Evolutionary conservation across 352 stramenopile genomes (phyloP).

Genomic region (Nothophytophthora sp.): DNA sequence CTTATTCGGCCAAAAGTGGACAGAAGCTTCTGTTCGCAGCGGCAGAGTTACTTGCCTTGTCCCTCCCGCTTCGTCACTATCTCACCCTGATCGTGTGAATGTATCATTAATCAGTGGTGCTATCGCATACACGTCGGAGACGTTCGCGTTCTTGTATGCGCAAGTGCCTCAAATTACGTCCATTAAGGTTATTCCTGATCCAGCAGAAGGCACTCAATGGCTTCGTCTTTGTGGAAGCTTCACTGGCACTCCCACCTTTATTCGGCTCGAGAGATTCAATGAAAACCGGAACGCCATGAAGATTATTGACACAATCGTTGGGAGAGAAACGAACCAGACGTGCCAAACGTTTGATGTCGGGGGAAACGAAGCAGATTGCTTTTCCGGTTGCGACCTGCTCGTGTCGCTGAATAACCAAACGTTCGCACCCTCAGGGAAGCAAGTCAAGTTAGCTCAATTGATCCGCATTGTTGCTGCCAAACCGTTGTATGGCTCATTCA

Average conservation of each 20-base stretch:
- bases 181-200: constrained; percentile 15
- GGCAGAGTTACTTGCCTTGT: constrained; percentile 27
- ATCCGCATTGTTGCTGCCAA: constrained; percentile 8
- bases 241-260: constrained; percentile 9
- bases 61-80: constrained; percentile 13
- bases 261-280: constrained; percentile 15
- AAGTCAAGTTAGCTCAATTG: constrained; percentile 11
- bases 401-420: constrained; percentile 52
- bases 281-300: background rate
- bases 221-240: constrained; percentile 20
- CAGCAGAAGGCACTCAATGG: constrained; percentile 1
- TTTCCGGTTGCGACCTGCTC: constrained; percentile 21
- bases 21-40: constrained; percentile 17
- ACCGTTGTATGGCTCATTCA: constrained; percentile 31
- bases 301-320: background rate
- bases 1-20: constrained; percentile 30
- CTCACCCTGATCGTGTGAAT: constrained; percentile 10
- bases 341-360: constrained; percentile 20
- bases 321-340: constrained; percentile 12
- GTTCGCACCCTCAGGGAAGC: constrained; percentile 24
- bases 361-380: constrained; percentile 5
- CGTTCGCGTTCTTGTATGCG: constrained; percentile 36
- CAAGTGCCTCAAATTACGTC: constrained; percentile 18
- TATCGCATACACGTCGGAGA: constrained; percentile 18
- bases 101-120: constrained; percentile 26